Conservation (phyloP, 2,329 filamentous ascomycete species). For the Aspergillus amoenus region DNA sequence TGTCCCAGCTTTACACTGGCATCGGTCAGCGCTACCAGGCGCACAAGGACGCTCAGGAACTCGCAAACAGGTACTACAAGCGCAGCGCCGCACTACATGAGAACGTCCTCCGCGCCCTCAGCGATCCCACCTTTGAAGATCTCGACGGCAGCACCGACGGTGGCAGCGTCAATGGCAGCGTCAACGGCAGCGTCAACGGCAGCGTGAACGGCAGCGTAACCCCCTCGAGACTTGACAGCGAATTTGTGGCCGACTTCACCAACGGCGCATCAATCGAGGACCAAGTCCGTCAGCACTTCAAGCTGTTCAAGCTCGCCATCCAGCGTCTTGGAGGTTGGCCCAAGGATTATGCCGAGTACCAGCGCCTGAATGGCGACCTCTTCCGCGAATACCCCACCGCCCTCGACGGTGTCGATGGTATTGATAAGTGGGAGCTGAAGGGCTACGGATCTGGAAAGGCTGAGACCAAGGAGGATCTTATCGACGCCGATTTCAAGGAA, state of each 20-base stretch:
- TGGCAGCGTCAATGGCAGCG: neutral
- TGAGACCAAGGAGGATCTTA: conserved; percentile 37
- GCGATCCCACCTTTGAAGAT: conserved; percentile 32
- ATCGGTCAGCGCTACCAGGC: conserved; percentile 36
- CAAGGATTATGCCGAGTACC: conserved; percentile 51
- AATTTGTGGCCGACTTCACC: neutral
- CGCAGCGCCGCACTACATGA: conserved; percentile 39
- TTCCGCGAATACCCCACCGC: conserved; percentile 41
- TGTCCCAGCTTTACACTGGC: conserved; percentile 52
- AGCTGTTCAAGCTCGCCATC: conserved; percentile 40
- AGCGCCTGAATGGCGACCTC: conserved; percentile 47
- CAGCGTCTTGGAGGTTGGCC: conserved; percentile 44
- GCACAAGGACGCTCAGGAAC: conserved; percentile 30
- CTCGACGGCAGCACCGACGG: conserved; percentile 3
- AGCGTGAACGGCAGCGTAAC: conserved; percentile 9
- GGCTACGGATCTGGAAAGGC: conserved; percentile 49
- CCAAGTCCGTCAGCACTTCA: conserved; percentile 37
- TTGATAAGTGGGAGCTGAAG: conserved; percentile 51
- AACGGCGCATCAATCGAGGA: conserved; percentile 17
- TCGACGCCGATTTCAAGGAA: conserved; percentile 12
- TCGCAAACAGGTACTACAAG: conserved; percentile 41
- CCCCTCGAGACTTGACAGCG: conserved; percentile 9
- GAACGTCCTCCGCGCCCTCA: conserved; percentile 37
- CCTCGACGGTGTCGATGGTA: conserved; percentile 44
- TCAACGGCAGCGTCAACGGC: conserved; percentile 14